These are phyloP conservation scores for Pontederia crassipes DNA, from an alignment of 176 grass and related monocot species.

Conservation along the genomic window DNA sequence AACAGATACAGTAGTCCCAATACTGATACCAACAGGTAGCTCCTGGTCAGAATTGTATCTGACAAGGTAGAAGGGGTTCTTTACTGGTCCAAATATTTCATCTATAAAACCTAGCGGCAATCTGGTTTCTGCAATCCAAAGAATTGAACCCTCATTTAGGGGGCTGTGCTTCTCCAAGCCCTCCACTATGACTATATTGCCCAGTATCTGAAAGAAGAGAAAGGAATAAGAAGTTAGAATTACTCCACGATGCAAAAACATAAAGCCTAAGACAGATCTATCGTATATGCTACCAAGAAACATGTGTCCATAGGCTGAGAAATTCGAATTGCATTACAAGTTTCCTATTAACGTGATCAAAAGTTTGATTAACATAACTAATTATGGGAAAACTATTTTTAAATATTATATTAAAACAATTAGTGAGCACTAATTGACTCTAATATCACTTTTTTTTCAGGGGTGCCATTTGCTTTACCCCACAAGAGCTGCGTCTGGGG, in stretches of 20 bases:
- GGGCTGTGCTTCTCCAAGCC: conserved; percentile 73
- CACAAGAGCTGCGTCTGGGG: no score
- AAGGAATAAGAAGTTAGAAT: not conserved
- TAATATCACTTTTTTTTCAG: no score
- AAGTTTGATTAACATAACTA: no score
- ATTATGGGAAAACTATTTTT: no score
- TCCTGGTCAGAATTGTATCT: conserved; percentile 64
- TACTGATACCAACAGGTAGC: conserved; percentile 52
- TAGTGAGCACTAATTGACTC: no score
- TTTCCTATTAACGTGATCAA: no score
- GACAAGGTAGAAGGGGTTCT: conserved; percentile 74
- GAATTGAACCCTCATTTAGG: conserved; percentile 77
- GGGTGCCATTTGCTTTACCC: no score
- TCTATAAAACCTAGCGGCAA: conserved; percentile 58
- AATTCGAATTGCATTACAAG: no score
- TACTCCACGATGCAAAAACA: not conserved
- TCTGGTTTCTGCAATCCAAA: conserved; percentile 83
- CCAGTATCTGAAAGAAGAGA: conserved; percentile 49
- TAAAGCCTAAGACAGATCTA: not conserved
- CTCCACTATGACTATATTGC: conserved; percentile 72
- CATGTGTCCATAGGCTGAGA: no score
- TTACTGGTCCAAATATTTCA: conserved; percentile 91
- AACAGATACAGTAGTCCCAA: conserved; percentile 62
- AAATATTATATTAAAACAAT: no score
- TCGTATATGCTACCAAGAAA: not conserved